Percentiles rank a stretch among this genome's conserved stretches.
Conservation (phyloP, 2,329 filamentous ascomycete species). For the Calonectria montana region DNA sequence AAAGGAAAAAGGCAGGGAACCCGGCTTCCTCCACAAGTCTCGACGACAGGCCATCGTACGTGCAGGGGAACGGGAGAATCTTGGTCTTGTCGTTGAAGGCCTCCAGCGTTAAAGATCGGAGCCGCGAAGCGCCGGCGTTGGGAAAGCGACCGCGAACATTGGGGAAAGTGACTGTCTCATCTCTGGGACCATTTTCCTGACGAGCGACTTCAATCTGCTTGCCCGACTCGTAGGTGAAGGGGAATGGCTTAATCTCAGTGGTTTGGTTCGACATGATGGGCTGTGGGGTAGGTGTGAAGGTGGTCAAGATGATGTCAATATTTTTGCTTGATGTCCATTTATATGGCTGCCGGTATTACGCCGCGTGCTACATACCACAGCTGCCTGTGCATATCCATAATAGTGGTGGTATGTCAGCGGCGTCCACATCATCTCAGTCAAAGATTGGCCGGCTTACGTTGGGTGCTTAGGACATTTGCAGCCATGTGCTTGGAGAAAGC, state of each 20-base stretch:
- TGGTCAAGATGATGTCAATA: too few species aligned
- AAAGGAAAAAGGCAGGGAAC: conserved; percentile 58
- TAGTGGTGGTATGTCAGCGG: background rate
- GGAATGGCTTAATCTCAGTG: background rate
- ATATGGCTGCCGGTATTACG: background rate
- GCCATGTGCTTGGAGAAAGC: too few species aligned
- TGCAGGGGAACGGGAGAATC: conserved; percentile 56
- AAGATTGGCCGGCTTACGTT: background rate
- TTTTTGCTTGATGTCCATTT: background rate
- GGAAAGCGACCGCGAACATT: conserved; percentile 44
- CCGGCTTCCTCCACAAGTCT: conserved; percentile 58
- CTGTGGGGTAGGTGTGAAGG: background rate
- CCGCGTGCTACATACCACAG: background rate
- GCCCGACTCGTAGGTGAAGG: background rate
- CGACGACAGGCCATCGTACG: conserved; percentile 56
- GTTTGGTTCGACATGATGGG: background rate
- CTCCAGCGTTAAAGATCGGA: conserved; percentile 55
- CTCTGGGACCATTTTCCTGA: background rate
- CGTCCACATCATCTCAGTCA: background rate
- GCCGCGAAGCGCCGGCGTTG: conserved; percentile 50
- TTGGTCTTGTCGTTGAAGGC: conserved; percentile 53
- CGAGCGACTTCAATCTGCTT: background rate
- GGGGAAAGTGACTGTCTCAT: conserved; percentile 7
- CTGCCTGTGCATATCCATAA: background rate
- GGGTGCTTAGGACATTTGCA: background rate